Conservation (phyloP, 1,284 basidiomycete species). For the Sparassis latifolia region DNA sequence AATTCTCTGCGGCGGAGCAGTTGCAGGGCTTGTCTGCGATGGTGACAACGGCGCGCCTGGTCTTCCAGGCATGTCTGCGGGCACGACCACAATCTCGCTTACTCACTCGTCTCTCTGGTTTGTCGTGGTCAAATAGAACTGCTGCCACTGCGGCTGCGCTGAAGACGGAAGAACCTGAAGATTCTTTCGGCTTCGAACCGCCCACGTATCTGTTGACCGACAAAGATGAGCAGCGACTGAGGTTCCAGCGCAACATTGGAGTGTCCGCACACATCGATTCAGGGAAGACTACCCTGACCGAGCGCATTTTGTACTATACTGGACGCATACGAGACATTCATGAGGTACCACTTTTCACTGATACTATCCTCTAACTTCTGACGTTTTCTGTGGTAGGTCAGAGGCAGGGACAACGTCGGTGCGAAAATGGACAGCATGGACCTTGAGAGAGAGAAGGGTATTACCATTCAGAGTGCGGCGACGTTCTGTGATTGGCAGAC, state of each 20-base stretch:
- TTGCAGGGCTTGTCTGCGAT: not conserved
- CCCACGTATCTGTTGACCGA: constrained; percentile 45
- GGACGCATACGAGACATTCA: constrained; percentile 96
- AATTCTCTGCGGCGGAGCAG: no score
- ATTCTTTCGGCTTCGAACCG: constrained; percentile 5
- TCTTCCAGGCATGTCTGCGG: constrained; percentile 16
- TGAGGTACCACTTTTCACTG: constrained; percentile 54
- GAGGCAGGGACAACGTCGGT: constrained; percentile 92
- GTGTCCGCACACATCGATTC: constrained; percentile 94
- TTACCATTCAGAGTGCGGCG: constrained; percentile 98
- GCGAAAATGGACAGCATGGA: constrained; percentile 99
- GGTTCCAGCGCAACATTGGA: constrained; percentile 75
- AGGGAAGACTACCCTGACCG: constrained; percentile 98
- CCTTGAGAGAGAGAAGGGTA: constrained; percentile 97
- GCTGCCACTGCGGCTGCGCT: constrained; percentile 21
- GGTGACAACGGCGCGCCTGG: constrained; percentile 7
- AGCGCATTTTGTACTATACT: constrained; percentile 95
- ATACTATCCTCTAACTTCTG: constrained; percentile 17
- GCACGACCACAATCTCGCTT: constrained; percentile 11
- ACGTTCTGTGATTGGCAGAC: constrained; percentile 98
- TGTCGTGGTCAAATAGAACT: constrained; percentile 11
- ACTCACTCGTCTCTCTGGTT: constrained; percentile 1
- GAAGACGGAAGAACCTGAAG: constrained; percentile 12
- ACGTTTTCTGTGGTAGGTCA: constrained; percentile 43
- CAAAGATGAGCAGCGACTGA: constrained; percentile 49